phyloP scores from a whole-genome alignment of 495 filamentous ascomycete species.

The Umbilicaria muhlenbergii region DNA sequence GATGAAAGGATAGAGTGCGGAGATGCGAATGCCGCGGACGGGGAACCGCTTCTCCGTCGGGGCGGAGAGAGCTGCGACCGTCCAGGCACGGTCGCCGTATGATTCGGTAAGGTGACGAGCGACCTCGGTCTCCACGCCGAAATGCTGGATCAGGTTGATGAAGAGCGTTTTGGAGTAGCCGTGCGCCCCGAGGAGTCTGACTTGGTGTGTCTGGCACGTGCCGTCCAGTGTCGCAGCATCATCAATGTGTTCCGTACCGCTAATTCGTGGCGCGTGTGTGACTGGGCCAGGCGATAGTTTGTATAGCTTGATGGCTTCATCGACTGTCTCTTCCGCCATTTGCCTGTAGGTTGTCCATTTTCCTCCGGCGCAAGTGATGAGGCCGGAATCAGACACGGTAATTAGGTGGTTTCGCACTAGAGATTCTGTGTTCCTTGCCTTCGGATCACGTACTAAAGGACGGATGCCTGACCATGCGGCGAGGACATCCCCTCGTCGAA shows the following conservation, averaged over 20 bases:
- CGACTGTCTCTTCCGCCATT: conserved; percentile 96
- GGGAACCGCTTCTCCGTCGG: conserved; percentile 79
- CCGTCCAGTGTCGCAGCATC: conserved; percentile 70
- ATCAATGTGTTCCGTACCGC: conserved; percentile 58
- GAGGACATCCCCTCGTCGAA: conserved; percentile 85
- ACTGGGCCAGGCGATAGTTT: conserved; percentile 47
- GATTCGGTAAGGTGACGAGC: conserved; percentile 78
- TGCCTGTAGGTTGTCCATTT: conserved; percentile 99
- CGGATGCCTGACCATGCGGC: conserved; percentile 94
- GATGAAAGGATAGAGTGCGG: conserved; percentile 80
- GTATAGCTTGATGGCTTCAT: conserved; percentile 72
- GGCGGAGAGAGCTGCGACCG: conserved; percentile 69
- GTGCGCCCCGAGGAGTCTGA: conserved; percentile 83
- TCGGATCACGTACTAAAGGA: conserved; percentile 86
- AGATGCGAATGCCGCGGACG: conserved; percentile 69
- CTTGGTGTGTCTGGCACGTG: conserved; percentile 77
- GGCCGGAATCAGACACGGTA: conserved; percentile 68
- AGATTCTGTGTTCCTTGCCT: conserved; percentile 83
- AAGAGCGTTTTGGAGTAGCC: conserved; percentile 91
- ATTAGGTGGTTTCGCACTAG: conserved; percentile 93
- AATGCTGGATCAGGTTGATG: conserved; percentile 97
- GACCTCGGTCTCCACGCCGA: conserved; percentile 87
- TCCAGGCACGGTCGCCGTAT: conserved; percentile 94
- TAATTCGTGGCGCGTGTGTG: conserved; percentile 49
- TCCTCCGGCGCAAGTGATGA: conserved; percentile 89